A percentile compares a stretch with the other conserved stretches of the same genome.
Conservation (phyloP, 148 eudicot species). For the Fagopyrum esculentum region DNA sequence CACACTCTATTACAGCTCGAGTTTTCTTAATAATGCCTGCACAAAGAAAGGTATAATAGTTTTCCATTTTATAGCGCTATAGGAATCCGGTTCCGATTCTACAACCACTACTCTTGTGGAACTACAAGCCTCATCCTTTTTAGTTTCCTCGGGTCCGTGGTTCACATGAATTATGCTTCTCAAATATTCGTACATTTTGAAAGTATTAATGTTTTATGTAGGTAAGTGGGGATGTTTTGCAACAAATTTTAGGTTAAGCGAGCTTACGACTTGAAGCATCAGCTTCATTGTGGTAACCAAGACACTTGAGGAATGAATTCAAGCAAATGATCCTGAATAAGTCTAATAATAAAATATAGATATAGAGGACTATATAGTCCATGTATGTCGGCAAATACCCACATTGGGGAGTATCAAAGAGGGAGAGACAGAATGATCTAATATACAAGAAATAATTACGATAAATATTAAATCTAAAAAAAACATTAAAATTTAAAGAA, state of each 20-base stretch:
- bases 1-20: too few relatives aligned
- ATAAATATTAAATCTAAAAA: background rate
- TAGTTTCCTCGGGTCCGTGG: conserved; percentile 16
- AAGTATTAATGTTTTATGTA: background rate
- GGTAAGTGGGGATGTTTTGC: background rate
- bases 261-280: conserved; percentile 91
- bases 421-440: background rate
- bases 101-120: conserved; percentile 13
- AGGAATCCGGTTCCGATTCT: background rate
- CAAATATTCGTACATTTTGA: conserved; percentile 9
- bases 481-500: background rate
- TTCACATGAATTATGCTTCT: conserved; percentile 28
- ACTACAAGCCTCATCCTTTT: conserved; percentile 18
- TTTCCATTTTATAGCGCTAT: conserved; percentile 16
- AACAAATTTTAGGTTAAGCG: conserved; percentile 20
- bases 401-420: background rate
- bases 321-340: background rate
- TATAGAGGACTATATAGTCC: background rate
- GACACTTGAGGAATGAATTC: conserved; percentile 54
- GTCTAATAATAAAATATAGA: background rate
- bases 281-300: conserved; percentile 78
- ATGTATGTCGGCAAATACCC: background rate
- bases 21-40: too few relatives aligned
- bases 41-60: too few relatives aligned
- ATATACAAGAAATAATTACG: background rate